These are phyloP conservation scores for Schizochytrium sp. DNA, from an alignment of 108 stramenopile species.

Conservation along the genomic window DNA sequence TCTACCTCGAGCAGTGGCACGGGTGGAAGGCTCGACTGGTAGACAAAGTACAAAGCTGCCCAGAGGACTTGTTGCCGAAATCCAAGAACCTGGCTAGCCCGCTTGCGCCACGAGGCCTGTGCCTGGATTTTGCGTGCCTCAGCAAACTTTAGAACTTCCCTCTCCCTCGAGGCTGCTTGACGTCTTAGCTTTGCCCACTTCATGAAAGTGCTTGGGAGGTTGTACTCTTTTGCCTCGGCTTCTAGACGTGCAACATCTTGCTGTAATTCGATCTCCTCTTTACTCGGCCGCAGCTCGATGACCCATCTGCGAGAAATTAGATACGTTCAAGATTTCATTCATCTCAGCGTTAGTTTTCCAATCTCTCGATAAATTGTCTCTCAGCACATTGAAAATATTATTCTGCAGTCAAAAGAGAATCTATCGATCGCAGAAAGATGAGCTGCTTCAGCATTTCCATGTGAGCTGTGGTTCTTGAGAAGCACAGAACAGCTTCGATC, in stretches of 20 bases:
- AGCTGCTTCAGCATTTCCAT: background rate
- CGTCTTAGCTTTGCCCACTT: slow-evolving; percentile 49
- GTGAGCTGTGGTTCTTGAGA: background rate
- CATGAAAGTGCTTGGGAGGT: slow-evolving; percentile 41
- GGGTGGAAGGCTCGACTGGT: background rate
- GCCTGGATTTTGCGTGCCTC: slow-evolving; percentile 3
- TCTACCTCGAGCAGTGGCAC: slow-evolving; percentile 42
- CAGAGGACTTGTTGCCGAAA: background rate
- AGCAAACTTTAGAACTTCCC: background rate
- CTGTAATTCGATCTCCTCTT: slow-evolving; percentile 14
- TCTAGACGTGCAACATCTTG: background rate
- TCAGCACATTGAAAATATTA: background rate
- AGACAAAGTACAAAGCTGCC: slow-evolving; percentile 53
- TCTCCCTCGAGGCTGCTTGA: background rate
- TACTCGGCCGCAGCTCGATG: background rate
- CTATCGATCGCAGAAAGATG: background rate
- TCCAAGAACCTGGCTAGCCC: background rate
- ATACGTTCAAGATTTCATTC: background rate
- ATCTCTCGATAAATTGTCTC: background rate
- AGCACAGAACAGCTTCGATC: background rate
- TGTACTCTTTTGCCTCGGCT: slow-evolving; percentile 28
- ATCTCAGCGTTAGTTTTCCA: background rate
- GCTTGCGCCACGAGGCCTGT: slow-evolving; percentile 34
- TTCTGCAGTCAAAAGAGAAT: background rate
- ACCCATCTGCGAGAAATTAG: background rate